These are phyloP conservation scores for Monosporozyma unispora DNA, from an alignment of 805 yeast species.

Conservation along the genomic window DNA sequence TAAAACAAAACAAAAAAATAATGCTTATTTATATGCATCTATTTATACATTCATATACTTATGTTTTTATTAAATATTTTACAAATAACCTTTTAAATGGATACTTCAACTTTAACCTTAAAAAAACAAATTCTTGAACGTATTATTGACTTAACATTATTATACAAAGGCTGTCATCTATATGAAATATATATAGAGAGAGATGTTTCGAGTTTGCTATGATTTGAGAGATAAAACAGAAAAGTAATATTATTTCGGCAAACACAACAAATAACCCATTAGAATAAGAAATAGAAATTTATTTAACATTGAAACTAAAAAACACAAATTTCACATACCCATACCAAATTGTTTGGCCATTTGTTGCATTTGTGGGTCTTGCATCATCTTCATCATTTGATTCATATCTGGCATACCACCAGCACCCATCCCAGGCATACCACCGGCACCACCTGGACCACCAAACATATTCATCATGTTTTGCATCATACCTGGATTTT, in stretches of 20 bases:
- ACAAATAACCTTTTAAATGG: no score
- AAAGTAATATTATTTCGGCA: not conserved
- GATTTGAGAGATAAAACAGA: not conserved
- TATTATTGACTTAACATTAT: not conserved
- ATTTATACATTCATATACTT: not conserved
- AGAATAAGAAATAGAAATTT: not conserved
- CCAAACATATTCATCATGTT: constrained; percentile 67
- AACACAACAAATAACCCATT: not conserved
- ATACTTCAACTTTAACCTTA: no score
- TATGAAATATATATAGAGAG: not conserved
- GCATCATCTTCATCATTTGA: constrained; percentile 54
- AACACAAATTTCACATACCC: constrained; percentile 7
- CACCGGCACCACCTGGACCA: constrained; percentile 43
- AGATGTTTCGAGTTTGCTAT: not conserved
- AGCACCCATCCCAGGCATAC: constrained; percentile 45
- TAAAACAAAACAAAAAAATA: not conserved
- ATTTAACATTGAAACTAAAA: no score
- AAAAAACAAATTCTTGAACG: not conserved
- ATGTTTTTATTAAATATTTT: no score
- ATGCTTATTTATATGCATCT: not conserved
- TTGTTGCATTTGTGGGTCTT: constrained; percentile 38
- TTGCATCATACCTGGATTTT: constrained; percentile 69
- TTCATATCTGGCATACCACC: constrained; percentile 65
- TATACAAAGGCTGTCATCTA: not conserved
- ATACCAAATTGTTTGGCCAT: constrained; percentile 44